Evolutionary conservation across 495 filamentous ascomycete genomes (phyloP), one percentile per base, ranked within the genome.

Genomic region (Penicillium robsamsonii): DNA sequence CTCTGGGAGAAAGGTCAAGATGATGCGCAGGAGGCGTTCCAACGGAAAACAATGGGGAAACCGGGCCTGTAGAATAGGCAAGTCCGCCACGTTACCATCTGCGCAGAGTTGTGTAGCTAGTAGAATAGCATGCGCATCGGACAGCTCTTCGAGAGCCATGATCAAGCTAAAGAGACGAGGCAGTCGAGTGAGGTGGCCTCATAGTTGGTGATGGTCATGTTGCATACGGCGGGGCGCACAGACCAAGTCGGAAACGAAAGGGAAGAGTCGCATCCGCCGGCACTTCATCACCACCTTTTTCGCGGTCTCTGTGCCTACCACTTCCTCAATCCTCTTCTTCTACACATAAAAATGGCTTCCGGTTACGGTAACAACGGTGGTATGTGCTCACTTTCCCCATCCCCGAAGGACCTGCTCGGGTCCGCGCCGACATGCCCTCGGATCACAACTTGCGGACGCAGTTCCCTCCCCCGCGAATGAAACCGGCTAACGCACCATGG

Each of bases 1-100:
- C 67, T 94, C 92, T 35, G 92, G 91, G 7, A 97, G 81, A 60
- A 85, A 94, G 50, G 88, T 95, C 55, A 97, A 79, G 56, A 96
- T 72, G 48, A 97, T 87, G 62, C 91, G 85, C 59, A 95, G 75
- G 33, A 92, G 61, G 43, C 89, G 79, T 55, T 89, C 87, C 11
- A 82, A 77, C 18, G 81, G 79, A 52, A 92, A 79, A 56, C 79
- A 78, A 60, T 81, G 72, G 37, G 70, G 77, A 57, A 86, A 80
- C 50, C 77, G 77, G 48, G 82, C 75, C 53, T 84, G 80, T 30
- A 96, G 76, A 44, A 73, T 75, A 56, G 79, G 79, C 57, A 97
- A 72, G 49, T 76, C 75, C 46, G 78, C 68, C 48, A 93, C 76
- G 68, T 92, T 79, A 59, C 77, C 75, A 42, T 72, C 72, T 51